Evolutionary conservation across 2,329 filamentous ascomycete species (phyloP).

Genomic region (Trichoderma sp.): DNA sequence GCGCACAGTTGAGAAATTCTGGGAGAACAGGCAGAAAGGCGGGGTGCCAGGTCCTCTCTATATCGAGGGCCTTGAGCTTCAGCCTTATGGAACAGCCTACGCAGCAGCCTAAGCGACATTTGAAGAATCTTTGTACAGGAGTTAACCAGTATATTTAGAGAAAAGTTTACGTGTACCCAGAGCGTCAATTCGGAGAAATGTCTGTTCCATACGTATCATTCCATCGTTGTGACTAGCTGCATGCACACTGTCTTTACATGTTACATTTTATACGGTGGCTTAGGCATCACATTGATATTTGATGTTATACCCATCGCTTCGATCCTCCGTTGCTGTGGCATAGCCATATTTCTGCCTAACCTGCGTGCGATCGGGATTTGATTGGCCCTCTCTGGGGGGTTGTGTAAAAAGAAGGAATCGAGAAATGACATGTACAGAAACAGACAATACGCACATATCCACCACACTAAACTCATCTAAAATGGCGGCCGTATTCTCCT

Average conservation of each 20-base stretch:
- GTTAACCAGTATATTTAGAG: not conserved
- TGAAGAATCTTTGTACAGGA: not conserved
- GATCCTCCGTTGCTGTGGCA: not conserved
- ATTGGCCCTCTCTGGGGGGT: not conserved
- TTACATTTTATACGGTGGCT: not conserved
- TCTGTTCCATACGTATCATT: not conserved
- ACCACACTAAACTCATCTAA: no score
- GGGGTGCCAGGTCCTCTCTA: constrained; percentile 27
- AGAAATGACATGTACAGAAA: no score
- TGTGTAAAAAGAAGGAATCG: no score
- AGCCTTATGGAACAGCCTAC: constrained; percentile 34
- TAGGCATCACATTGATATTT: not conserved
- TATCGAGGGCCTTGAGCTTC: constrained; percentile 31
- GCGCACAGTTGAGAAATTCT: constrained; percentile 30
- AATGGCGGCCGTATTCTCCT: no score
- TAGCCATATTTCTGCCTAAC: not conserved
- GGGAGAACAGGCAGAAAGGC: constrained; percentile 30
- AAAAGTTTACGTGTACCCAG: not conserved
- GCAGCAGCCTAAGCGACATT: not conserved
- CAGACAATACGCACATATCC: no score
- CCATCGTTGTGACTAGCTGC: not conserved
- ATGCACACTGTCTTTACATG: not conserved
- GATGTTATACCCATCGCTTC: not conserved
- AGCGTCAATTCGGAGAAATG: not conserved
- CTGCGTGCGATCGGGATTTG: not conserved